Evolutionary conservation across 2,329 filamentous ascomycete genomes (phyloP), one percentile per base, ranked within the genome.

Genomic region (Venturia carpophila): DNA sequence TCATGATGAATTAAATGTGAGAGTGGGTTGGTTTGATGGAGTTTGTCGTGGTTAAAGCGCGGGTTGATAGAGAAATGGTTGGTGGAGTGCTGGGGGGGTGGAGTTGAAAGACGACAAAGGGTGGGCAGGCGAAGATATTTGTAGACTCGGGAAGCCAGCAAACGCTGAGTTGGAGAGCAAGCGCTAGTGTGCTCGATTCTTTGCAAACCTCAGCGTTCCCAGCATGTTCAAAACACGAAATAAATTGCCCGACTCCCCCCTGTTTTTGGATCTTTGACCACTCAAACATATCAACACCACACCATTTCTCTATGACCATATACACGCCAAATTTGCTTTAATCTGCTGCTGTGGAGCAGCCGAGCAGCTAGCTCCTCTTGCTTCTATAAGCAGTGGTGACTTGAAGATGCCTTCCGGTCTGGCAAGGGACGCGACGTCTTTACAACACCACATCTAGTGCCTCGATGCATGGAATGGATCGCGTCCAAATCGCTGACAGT

Each of bases 1-100:
- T 76, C 76, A 78, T 78, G 67, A 67, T 67, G 64, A 45, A 66
- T 72, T 69, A 68, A 68, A 71, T 65, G 64, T 37, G 27, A 7
- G 30, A 56, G 30, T n/a, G 52, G 13, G 30, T 7, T 58, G 30
- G 24, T 42, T 39, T 17, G 37, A 45, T 61, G 60, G n/a, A 45
- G 56, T 60, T 41, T 60, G 34, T 30, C n/a, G 56, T 60, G 56
- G 56, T 60, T 39, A 17, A 39, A 11, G 34, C 39, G 30, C 13
- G 34, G 17, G 37, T n/a, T 37, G 24, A 30, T 56, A 37, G 60
- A 39, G 60, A 61, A 61, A 39, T 61, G 21, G 60, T 60, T 13
- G 58, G 19, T 37, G 30, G 37, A 17, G 30, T 34, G 30, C 30
- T 1, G 41, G 37, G 41, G 37, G 37, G 43, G 60, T 42, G 42